phyloP scores from a whole-genome alignment of 2,329 filamentous ascomycete genomes.

The Calonectria hawksworthii region DNA sequence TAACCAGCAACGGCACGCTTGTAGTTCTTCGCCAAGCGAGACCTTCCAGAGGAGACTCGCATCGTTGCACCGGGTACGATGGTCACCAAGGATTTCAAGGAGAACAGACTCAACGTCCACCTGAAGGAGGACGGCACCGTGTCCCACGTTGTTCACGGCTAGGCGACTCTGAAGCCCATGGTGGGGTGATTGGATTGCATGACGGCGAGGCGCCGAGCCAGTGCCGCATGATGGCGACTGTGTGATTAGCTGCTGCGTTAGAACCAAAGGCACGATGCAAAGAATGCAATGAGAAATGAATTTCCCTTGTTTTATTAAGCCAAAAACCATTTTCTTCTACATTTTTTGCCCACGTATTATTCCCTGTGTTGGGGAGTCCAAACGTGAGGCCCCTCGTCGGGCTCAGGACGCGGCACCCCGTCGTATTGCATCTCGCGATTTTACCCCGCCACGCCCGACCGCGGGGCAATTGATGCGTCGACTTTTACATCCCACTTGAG shows the following conservation, averaged over 20 bases:
- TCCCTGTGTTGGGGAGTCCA: background rate
- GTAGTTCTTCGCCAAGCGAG: slow-evolving; percentile 72
- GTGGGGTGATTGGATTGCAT: background rate
- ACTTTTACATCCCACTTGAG: slow-evolving; percentile 40
- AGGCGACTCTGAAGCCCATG: slow-evolving; percentile 31
- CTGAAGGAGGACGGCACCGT: slow-evolving; percentile 73
- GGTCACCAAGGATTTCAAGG: slow-evolving; percentile 70
- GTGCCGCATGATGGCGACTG: slow-evolving; percentile 13
- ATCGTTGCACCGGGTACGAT: slow-evolving; percentile 70
- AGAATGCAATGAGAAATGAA: slow-evolving; percentile 6
- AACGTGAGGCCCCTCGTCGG: background rate
- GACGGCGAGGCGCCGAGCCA: background rate
- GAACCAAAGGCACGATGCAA: slow-evolving; percentile 4
- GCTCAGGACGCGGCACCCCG: background rate
- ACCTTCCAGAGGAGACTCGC: slow-evolving; percentile 69
- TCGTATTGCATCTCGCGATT: slow-evolving; percentile 48
- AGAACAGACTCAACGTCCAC: slow-evolving; percentile 71
- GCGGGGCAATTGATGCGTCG: slow-evolving; percentile 42
- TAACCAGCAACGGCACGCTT: background rate
- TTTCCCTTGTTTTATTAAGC: background rate
- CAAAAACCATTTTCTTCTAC: background rate
- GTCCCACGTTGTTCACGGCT: slow-evolving; percentile 70
- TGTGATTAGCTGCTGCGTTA: slow-evolving; percentile 29
- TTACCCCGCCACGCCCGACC: slow-evolving; percentile 45
- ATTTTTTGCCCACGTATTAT: background rate